phyloP scores from a whole-genome alignment of 352 stramenopile species.

The Globisporangium carolinianum region DNA sequence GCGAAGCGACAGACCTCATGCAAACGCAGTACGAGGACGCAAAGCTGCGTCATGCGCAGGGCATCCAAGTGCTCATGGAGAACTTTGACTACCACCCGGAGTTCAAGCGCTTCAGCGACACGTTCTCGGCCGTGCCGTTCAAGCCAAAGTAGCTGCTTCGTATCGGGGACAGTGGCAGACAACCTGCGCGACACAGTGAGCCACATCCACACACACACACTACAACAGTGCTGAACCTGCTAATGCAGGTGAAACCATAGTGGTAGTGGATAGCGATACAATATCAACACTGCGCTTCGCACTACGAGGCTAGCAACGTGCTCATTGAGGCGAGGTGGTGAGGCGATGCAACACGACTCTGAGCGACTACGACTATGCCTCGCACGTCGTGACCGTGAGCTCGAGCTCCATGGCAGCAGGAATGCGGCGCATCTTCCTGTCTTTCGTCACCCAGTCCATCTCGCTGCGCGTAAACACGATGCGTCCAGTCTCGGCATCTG shows the following conservation, averaged over 20 bases:
- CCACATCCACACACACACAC: too few species aligned
- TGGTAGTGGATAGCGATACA: too few species aligned
- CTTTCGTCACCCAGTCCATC: slow-evolving; percentile 58
- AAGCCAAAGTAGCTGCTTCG: slow-evolving; percentile 34
- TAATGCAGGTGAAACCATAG: too few species aligned
- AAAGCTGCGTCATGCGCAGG: slow-evolving; percentile 76
- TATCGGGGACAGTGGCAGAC: background rate
- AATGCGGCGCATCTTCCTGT: slow-evolving; percentile 54
- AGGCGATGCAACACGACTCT: too few species aligned
- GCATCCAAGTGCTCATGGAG: slow-evolving; percentile 78
- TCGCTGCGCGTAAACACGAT: slow-evolving; percentile 38
- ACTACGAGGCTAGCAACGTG: too few species aligned
- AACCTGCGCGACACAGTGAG: too few species aligned
- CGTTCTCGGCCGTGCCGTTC: slow-evolving; percentile 81
- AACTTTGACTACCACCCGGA: slow-evolving; percentile 89
- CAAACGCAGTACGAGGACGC: slow-evolving; percentile 80
- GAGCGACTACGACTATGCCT: too few species aligned
- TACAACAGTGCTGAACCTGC: too few species aligned
- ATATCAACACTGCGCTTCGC: too few species aligned
- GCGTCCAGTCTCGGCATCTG: slow-evolving; percentile 27
- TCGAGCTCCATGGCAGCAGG: slow-evolving; percentile 61
- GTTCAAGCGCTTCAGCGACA: slow-evolving; percentile 86
- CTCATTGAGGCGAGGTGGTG: too few species aligned
- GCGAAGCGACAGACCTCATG: slow-evolving; percentile 71
- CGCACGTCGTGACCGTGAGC: slow-evolving; percentile 14